Conservation (phyloP, 2,329 filamentous ascomycete species). For the Neophaeococcomyces aloes region DNA sequence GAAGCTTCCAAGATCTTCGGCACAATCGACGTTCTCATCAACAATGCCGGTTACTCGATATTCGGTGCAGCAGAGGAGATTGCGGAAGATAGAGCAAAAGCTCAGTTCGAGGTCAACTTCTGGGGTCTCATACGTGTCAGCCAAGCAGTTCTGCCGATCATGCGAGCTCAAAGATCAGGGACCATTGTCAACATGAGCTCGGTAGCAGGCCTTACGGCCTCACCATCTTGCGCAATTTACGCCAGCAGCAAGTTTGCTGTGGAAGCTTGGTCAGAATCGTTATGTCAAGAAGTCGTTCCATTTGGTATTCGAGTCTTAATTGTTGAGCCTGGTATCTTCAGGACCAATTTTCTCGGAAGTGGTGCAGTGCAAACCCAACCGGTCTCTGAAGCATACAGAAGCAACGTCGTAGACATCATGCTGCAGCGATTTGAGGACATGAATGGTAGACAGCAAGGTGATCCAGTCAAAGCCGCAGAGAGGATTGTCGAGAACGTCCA, state of each 20-base stretch:
- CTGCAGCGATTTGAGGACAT: constrained; percentile 9
- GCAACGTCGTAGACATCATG: constrained; percentile 12
- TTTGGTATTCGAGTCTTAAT: constrained; percentile 28
- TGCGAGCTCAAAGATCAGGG: constrained; percentile 26
- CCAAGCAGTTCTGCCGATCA: constrained; percentile 28
- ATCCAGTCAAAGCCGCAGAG: constrained; percentile 43
- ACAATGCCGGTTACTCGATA: constrained; percentile 26
- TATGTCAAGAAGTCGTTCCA: constrained; percentile 24
- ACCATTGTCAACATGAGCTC: constrained; percentile 30
- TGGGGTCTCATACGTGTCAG: constrained; percentile 30
- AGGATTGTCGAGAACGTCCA: constrained; percentile 42
- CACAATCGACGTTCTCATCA: constrained; percentile 27
- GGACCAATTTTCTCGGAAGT: constrained; percentile 13
- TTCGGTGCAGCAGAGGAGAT: constrained; percentile 25
- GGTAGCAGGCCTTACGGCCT: constrained; percentile 24
- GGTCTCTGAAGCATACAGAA: constrained; percentile 15
- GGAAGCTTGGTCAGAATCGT: constrained; percentile 19
- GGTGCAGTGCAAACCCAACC: constrained; percentile 7
- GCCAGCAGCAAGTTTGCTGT: constrained; percentile 29
- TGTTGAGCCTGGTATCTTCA: constrained; percentile 28
- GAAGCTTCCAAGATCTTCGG: constrained; percentile 15
- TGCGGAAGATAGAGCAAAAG: constrained; percentile 21
- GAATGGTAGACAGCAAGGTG: constrained; percentile 45
- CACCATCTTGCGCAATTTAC: constrained; percentile 26
- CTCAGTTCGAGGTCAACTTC: constrained; percentile 30